These are phyloP conservation scores for Wickerhamomyces sp. DNA, from an alignment of 1,139 yeast genomes.

Conservation along the genomic window DNA sequence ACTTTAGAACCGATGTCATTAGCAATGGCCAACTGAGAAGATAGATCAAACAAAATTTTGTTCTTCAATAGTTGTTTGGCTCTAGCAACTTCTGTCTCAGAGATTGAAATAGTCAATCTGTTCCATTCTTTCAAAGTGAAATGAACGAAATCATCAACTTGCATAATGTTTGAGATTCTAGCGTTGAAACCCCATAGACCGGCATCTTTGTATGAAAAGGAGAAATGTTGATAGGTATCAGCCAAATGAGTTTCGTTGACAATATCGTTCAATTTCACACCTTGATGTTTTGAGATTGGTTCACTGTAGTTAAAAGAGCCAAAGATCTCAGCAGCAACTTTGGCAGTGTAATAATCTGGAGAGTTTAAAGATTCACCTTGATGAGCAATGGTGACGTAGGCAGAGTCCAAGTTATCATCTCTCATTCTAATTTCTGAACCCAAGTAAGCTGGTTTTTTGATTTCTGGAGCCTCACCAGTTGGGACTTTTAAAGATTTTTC, in stretches of 20 bases:
- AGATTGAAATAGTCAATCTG: constrained; percentile 68
- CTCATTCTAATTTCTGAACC: constrained; percentile 85
- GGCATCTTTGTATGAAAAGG: constrained; percentile 64
- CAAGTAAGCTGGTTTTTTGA: constrained; percentile 48
- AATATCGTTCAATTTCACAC: constrained; percentile 78
- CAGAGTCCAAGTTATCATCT: constrained; percentile 81
- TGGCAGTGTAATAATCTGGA: constrained; percentile 61
- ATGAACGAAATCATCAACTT: constrained; percentile 71
- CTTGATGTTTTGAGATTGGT: constrained; percentile 60
- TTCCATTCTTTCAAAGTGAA: constrained; percentile 83
- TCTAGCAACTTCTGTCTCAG: constrained; percentile 74
- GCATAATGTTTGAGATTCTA: constrained; percentile 51
- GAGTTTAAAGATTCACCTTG: constrained; percentile 63
- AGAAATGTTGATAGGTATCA: constrained; percentile 67
- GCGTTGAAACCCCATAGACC: constrained; percentile 83
- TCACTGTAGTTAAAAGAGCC: constrained; percentile 54
- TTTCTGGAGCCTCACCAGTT: constrained; percentile 51
- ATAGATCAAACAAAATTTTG: constrained; percentile 44
- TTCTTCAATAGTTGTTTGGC: constrained; percentile 70
- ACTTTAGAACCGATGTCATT: constrained; percentile 56
- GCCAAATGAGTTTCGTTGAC: constrained; percentile 69
- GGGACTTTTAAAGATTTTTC: constrained; percentile 44
- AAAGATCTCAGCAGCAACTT: constrained; percentile 68
- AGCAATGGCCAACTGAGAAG: constrained; percentile 46
- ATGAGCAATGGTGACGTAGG: constrained; percentile 70